phyloP scores from a whole-genome alignment of 192 early-diverging fungal genomes.

The Podila verticillata region DNA sequence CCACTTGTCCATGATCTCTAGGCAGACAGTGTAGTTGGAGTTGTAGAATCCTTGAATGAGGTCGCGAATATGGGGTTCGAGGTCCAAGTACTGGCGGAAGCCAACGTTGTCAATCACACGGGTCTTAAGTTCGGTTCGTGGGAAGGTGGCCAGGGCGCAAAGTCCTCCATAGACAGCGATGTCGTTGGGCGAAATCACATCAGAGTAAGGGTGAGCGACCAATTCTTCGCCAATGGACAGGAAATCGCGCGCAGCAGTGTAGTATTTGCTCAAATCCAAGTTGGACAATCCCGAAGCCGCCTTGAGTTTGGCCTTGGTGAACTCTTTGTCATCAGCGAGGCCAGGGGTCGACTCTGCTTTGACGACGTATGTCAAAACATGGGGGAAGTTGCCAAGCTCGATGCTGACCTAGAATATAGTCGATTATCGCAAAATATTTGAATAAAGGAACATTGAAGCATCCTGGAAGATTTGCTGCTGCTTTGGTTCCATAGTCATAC shows the following conservation, averaged over 20 bases:
- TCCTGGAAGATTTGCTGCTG: too few species aligned
- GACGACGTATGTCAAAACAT: slow-evolving; percentile 74
- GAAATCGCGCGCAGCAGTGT: slow-evolving; percentile 67
- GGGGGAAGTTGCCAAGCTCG: slow-evolving; percentile 73
- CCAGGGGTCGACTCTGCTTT: slow-evolving; percentile 75
- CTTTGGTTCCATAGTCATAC: slow-evolving; percentile 9
- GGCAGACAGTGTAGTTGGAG: slow-evolving; percentile 75
- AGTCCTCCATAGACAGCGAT: slow-evolving; percentile 84
- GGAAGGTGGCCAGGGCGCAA: slow-evolving; percentile 81
- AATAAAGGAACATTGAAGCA: background rate
- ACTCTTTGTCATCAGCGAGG: slow-evolving; percentile 65
- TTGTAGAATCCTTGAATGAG: slow-evolving; percentile 78
- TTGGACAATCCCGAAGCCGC: slow-evolving; percentile 72
- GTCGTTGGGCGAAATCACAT: slow-evolving; percentile 80
- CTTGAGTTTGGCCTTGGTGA: slow-evolving; percentile 68
- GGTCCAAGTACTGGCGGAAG: slow-evolving; percentile 82
- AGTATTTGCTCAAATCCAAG: slow-evolving; percentile 69
- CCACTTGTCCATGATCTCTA: slow-evolving; percentile 72
- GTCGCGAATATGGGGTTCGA: slow-evolving; percentile 82
- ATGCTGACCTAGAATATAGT: slow-evolving; percentile 63
- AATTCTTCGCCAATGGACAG: slow-evolving; percentile 51
- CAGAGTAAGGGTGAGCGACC: slow-evolving; percentile 28
- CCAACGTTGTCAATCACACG: slow-evolving; percentile 77
- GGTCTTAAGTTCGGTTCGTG: slow-evolving; percentile 73
- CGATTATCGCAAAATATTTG: background rate